Conservation (phyloP, 139 green algal genomes). For the Picochlorum sp. region DNA sequence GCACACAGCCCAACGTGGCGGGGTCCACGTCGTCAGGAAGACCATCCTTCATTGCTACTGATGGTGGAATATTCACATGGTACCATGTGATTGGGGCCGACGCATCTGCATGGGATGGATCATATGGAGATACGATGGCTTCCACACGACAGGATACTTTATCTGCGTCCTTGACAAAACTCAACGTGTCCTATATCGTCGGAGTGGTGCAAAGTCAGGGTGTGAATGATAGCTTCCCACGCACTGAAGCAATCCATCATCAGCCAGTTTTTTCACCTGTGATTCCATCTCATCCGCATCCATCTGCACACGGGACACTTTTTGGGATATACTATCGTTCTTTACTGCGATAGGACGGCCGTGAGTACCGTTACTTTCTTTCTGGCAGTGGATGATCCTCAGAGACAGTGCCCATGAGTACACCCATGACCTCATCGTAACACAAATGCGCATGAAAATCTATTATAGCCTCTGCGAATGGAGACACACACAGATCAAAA, state of each 20-base stretch:
- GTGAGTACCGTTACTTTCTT: conserved; percentile 28
- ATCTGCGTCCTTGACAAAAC: neutral
- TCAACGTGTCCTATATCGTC: conserved; percentile 57
- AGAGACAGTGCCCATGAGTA: conserved; percentile 55
- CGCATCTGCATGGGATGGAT: neutral
- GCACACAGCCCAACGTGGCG: conserved; percentile 19
- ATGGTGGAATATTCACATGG: conserved; percentile 39
- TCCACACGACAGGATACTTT: conserved; percentile 18
- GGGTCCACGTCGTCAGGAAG: conserved; percentile 23
- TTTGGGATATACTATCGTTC: conserved; percentile 29
- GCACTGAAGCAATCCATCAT: conserved; percentile 3
- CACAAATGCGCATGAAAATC: conserved; percentile 71
- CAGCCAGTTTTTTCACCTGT: conserved; percentile 20
- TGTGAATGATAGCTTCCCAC: conserved; percentile 75
- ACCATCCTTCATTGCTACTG: conserved; percentile 3
- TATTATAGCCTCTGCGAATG: conserved; percentile 44
- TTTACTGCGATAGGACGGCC: conserved; percentile 39
- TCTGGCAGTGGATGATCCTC: neutral
- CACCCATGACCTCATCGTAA: conserved; percentile 54
- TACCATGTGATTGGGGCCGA: conserved; percentile 53
- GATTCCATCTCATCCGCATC: conserved; percentile 48
- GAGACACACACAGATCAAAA: conserved; percentile 40
- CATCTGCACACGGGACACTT: conserved; percentile 55
- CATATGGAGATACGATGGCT: conserved; percentile 68
- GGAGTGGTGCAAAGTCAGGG: conserved; percentile 47